These are phyloP conservation scores for Abrus precatorius DNA, from an alignment of 306 rosid genomes.

Conservation along the genomic window DNA sequence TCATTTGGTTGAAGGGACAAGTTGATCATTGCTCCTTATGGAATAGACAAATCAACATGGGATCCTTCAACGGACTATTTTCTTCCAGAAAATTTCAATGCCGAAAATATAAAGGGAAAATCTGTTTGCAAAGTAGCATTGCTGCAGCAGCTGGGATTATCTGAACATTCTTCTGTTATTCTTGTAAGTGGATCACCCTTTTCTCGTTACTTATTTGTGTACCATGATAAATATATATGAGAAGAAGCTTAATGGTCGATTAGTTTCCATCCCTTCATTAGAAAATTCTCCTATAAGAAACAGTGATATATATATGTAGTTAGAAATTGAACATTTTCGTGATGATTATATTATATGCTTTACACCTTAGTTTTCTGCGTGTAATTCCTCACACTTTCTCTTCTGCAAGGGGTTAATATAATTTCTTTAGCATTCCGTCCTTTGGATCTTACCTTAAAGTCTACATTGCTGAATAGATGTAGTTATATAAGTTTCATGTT, in stretches of 20 bases:
- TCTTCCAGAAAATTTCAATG: conserved; percentile 75
- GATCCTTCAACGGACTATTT: conserved; percentile 78
- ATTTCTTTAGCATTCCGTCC: conserved; percentile 5
- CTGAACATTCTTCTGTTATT: conserved; percentile 61
- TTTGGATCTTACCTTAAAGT: conserved; percentile 3
- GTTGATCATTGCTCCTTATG: conserved; percentile 71
- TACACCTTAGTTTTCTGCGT: not conserved
- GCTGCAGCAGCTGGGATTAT: conserved; percentile 67
- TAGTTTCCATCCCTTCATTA: not conserved
- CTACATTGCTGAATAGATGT: not conserved
- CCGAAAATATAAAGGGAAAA: conserved; percentile 78
- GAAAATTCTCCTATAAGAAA: conserved; percentile 20
- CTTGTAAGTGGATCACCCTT: conserved; percentile 59
- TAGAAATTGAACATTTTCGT: conserved; percentile 3
- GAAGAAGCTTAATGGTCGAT: conserved; percentile 17
- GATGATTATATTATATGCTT: not conserved
- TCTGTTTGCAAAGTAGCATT: conserved; percentile 71
- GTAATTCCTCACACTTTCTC: not conserved
- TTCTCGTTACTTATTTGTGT: conserved; percentile 35
- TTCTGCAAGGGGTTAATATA: conserved; percentile 12
- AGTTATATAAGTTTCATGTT: not conserved
- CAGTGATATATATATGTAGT: not conserved
- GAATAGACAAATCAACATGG: conserved; percentile 79
- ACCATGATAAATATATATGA: conserved; percentile 6
- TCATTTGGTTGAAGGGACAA: conserved; percentile 70